These are phyloP conservation scores for Hypoxylon sp. DNA, from an alignment of 2,329 filamentous ascomycete species.

Conservation along the genomic window DNA sequence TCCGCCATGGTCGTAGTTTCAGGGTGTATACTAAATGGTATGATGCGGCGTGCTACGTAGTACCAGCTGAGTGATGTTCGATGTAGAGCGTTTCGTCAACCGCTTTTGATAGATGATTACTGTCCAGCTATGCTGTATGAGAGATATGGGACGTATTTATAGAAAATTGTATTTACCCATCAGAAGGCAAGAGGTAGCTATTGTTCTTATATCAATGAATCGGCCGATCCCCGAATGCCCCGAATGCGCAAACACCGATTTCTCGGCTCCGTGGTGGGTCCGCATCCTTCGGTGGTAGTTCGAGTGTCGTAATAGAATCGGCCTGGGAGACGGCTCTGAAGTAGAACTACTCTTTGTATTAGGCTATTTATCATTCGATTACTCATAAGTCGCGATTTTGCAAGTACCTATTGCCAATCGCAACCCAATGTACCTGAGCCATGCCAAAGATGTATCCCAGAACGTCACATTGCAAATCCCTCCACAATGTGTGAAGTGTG, in stretches of 20 bases:
- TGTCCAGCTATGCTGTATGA: neutral
- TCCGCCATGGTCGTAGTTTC: constrained; percentile 24
- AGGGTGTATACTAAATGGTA: neutral
- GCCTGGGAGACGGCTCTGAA: neutral
- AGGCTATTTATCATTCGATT: no score
- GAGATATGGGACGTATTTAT: neutral
- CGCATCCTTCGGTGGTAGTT: neutral
- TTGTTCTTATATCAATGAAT: constrained; percentile 8
- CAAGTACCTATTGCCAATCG: no score
- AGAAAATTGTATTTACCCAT: neutral
- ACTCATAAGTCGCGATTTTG: no score
- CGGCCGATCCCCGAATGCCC: constrained; percentile 2
- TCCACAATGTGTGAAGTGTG: no score
- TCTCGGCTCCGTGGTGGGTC: constrained; percentile 10
- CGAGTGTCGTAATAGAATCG: neutral
- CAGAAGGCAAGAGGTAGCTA: no score
- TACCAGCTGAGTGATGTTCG: neutral
- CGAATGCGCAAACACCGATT: constrained; percentile 23
- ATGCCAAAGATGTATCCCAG: no score
- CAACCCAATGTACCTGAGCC: no score
- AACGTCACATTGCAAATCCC: no score
- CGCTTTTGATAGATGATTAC: neutral
- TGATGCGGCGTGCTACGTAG: neutral
- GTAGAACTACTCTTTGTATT: no score
- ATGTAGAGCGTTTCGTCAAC: neutral